A percentile compares a stretch with the other conserved stretches of the same genome.
Evolutionary conservation across 495 filamentous ascomycete species (phyloP).

Genomic region (Neurospora sublineolata): DNA sequence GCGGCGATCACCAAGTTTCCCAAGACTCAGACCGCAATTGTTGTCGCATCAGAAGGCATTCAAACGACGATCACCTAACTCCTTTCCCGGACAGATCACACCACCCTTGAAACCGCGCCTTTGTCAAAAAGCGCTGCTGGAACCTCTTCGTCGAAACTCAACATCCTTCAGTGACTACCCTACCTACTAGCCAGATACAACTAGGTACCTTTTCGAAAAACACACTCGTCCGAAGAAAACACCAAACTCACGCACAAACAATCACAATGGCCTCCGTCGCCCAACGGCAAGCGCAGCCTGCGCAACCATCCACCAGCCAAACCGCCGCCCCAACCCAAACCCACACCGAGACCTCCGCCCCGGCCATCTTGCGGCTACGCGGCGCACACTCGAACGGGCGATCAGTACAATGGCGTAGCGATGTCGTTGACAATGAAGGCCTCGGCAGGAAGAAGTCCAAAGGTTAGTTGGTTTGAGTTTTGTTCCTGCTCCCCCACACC

Average conservation of each 20-base stretch:
- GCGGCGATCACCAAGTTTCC: not conserved
- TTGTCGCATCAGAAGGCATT: not conserved
- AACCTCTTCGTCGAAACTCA: not conserved
- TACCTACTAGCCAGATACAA: not conserved
- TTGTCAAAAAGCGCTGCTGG: not conserved
- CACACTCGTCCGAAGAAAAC: not conserved
- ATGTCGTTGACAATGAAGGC: conserved; percentile 93
- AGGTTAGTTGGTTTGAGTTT: conserved; percentile 41
- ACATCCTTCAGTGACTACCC: not conserved
- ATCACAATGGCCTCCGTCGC: conserved; percentile 13
- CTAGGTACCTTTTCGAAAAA: not conserved
- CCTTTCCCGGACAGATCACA: not conserved
- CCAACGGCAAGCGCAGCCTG: conserved; percentile 6
- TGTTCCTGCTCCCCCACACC: not conserved
- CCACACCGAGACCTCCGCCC: conserved; percentile 16
- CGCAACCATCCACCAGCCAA: conserved; percentile 12
- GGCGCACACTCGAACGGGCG: conserved; percentile 30
- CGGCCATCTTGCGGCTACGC: conserved; percentile 35
- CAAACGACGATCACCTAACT: not conserved
- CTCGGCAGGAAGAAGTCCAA: conserved; percentile 89
- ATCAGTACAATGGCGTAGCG: conserved; percentile 79
- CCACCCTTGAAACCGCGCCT: not conserved
- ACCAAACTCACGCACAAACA: not conserved
- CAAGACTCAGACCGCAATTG: not conserved
- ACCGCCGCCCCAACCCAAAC: conserved; percentile 2